Base-by-base conservation (phyloP, 2,329 filamentous ascomycete genomes). In the Corynespora cassiicola region DNA sequence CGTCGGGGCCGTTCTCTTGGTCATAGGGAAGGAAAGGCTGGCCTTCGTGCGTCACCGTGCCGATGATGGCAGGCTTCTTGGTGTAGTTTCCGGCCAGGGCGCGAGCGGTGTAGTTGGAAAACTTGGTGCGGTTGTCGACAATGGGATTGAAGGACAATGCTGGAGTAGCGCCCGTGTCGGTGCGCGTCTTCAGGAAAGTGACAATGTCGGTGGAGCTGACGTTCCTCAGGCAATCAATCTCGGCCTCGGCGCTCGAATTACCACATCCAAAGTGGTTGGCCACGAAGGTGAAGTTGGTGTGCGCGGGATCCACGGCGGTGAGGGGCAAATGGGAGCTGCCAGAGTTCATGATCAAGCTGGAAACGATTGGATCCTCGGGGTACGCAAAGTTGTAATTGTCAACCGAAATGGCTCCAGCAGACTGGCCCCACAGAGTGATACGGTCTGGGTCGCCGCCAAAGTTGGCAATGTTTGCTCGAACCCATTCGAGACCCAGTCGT, bases 311-410 rank as follows among this genome's bases (percentile, higher is more conserved):
- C 8, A 36, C 20, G 6, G 39, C n/a, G n/a, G n/a, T n/a, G 7
- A 38, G 9, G 1, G 29, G 25, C 10, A 58, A 24, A 3, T 48
- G 39, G 2, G 54, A 41, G n/a, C 31, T 52, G 8, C 60, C 57
- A 15, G 57, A 61, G 30, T 56, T 41, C 48, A 60, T 50, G 15
- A 65, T 63, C 14, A 57, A 30, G 25, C 50, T 44, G 5, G 45
- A 44, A 4, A 60, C 69, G 16, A 80, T 80, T 5, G 77, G 75
- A 26, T 80, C 74, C 0, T 73, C 39, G 2, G 50, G 49, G 31
- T 74, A 77, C 3, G 77, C 73, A 34, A 77, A 79, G 5, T 73
- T 66, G 63, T 73, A 76, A 52, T 73, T 71, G 45, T 79, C 75
- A 0, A 72, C 71, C 1, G 68, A 57, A 3, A 70, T 56, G 8